These are phyloP conservation scores for Lachancea sp. DNA, from an alignment of 805 yeast species.

Conservation along the genomic window DNA sequence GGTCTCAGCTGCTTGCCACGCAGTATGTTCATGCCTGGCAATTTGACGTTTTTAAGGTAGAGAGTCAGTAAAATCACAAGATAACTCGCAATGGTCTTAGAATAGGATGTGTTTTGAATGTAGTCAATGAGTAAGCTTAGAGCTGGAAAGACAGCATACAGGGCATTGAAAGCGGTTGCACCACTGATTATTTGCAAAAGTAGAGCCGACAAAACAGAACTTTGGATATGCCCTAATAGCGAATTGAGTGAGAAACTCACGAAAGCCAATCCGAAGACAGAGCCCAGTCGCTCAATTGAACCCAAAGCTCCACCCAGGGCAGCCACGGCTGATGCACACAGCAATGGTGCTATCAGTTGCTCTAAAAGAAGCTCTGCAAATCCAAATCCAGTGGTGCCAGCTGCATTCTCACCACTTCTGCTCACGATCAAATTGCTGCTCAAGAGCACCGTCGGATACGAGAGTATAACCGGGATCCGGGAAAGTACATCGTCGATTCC, in stretches of 20 bases:
- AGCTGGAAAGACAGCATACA: constrained; percentile 10
- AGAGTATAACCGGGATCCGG: constrained; percentile 27
- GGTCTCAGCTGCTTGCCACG: constrained; percentile 1
- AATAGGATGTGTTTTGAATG: neutral
- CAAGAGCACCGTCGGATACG: constrained; percentile 30
- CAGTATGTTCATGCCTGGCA: neutral
- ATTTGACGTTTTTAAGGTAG: neutral
- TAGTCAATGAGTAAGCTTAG: constrained; percentile 8
- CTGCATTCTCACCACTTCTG: constrained; percentile 10
- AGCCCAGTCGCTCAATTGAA: constrained; percentile 1
- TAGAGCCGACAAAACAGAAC: constrained; percentile 10
- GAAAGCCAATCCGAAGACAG: constrained; percentile 7
- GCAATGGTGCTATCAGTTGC: constrained; percentile 18
- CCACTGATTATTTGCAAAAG: constrained; percentile 9
- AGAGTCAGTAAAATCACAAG: constrained; percentile 1
- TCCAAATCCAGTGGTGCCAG: constrained; percentile 3
- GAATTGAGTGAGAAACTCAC: constrained; percentile 10
- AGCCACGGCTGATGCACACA: constrained; percentile 16
- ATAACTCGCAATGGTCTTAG: constrained; percentile 2
- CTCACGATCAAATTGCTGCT: constrained; percentile 23
- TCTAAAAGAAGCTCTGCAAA: constrained; percentile 7
- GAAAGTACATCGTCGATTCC: constrained; percentile 13
- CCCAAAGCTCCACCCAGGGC: constrained; percentile 9
- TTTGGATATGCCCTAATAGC: constrained; percentile 12
- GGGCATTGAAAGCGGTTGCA: constrained; percentile 1